A percentile compares a stretch with the other conserved stretches of the same genome.
Conservation (phyloP, 1,284 basidiomycete genomes). For the Cryptococcus maquisensis region DNA sequence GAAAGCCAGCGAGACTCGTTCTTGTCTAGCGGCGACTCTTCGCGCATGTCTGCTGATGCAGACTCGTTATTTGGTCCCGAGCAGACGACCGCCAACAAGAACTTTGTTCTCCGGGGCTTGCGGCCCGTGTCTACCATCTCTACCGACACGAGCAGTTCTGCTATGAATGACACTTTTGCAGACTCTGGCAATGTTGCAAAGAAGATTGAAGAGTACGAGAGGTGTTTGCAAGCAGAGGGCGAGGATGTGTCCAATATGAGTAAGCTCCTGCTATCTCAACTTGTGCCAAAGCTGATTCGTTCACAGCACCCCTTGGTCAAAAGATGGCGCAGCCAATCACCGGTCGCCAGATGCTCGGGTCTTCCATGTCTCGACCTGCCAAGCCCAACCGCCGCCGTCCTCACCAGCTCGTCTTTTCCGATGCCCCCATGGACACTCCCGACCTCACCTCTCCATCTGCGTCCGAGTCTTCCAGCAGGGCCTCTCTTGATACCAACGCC, state of each 20-base stretch:
- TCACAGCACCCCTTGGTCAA: conserved; percentile 7
- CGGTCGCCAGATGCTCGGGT: conserved; percentile 16
- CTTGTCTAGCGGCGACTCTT: conserved; percentile 48
- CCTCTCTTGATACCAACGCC: conserved; percentile 32
- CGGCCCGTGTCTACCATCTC: conserved; percentile 26
- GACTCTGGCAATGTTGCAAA: conserved; percentile 7
- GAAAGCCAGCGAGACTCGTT: conserved; percentile 7
- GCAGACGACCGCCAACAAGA: background rate
- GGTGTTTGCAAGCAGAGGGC: conserved; percentile 24
- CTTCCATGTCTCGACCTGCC: conserved; percentile 20
- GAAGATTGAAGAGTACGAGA: conserved; percentile 1
- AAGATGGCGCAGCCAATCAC: background rate
- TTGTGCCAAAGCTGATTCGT: background rate
- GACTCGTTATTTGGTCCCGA: conserved; percentile 62
- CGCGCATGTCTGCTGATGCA: conserved; percentile 45
- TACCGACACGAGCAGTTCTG: conserved; percentile 13
- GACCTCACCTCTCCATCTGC: conserved; percentile 37
- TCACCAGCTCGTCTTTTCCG: conserved; percentile 19
- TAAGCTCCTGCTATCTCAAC: conserved; percentile 7
- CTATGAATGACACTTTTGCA: conserved; percentile 30
- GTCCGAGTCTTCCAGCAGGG: conserved; percentile 33
- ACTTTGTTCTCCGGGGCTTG: conserved; percentile 30
- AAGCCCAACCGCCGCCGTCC: conserved; percentile 26
- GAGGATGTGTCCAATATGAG: conserved; percentile 25
- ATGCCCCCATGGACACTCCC: conserved; percentile 25